Conservation (phyloP, 768 basidiomycete species). For the Leccinellum rugosiceps region DNA sequence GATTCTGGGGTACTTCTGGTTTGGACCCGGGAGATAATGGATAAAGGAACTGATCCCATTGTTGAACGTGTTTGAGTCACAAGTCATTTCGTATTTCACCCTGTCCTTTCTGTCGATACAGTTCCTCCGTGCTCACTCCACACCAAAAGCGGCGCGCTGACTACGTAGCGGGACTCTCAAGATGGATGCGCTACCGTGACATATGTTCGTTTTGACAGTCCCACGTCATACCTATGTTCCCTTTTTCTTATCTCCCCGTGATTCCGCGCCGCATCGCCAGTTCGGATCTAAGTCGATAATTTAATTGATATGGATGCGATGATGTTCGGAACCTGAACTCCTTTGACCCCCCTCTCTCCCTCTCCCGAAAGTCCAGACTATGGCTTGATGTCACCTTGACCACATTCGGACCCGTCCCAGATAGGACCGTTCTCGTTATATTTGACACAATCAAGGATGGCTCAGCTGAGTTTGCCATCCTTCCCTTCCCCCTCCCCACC, state of each 20-base stretch:
- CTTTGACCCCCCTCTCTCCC: not conserved
- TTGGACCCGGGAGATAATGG: constrained; percentile 8
- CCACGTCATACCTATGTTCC: constrained; percentile 17
- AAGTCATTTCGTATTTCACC: not conserved
- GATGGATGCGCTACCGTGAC: not conserved
- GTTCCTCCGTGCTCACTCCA: not conserved
- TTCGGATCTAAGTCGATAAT: constrained; percentile 15
- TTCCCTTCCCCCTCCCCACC: not conserved
- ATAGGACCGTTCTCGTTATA: constrained; percentile 11
- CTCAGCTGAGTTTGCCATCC: constrained; percentile 6
- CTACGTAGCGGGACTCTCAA: not conserved
- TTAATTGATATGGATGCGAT: not conserved
- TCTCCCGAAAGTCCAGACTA: constrained; percentile 10
- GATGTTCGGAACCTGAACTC: not conserved
- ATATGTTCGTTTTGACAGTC: constrained; percentile 13
- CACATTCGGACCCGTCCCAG: constrained; percentile 19
- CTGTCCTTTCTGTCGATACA: not conserved
- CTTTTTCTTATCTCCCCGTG: constrained; percentile 14
- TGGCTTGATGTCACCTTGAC: constrained; percentile 4
- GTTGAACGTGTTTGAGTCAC: not conserved
- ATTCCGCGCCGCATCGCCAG: constrained; percentile 6
- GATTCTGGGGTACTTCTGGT: constrained; percentile 8
- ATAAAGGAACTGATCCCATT: constrained; percentile 9
- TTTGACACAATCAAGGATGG: constrained; percentile 7
- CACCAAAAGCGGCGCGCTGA: too few species aligned